Conservation (phyloP, 208 protist genomes). For the Trypanosoma scelopori region DNA sequence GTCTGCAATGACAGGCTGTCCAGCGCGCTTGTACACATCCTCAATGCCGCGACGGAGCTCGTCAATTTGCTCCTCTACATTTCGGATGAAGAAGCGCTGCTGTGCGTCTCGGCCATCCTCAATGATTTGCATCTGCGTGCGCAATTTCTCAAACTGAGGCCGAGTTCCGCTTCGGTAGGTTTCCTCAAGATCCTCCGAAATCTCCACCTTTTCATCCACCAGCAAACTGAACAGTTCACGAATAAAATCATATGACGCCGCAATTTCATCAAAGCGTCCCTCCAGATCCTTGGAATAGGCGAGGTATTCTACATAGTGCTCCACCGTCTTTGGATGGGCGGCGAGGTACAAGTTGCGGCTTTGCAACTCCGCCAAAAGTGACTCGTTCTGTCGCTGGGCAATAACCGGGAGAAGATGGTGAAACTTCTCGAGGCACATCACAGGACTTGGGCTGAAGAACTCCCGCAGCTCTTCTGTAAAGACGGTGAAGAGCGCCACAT, state of each 20-base stretch:
- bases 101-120: conserved; percentile 90
- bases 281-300: conserved; percentile 83
- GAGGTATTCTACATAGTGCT: conserved; percentile 93
- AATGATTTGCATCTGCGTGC: conserved; percentile 82
- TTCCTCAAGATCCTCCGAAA: conserved; percentile 88
- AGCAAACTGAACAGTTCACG: conserved; percentile 88
- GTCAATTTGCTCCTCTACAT: conserved; percentile 93
- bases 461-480: conserved; percentile 84
- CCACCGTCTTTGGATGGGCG: conserved; percentile 82
- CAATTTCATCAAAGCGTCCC: conserved; percentile 73
- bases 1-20: conserved; percentile 88
- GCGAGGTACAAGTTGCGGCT: conserved; percentile 80
- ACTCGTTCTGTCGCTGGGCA: conserved; percentile 84
- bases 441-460: conserved; percentile 90
- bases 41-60: conserved; percentile 86
- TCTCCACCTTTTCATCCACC: conserved; percentile 85
- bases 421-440: conserved; percentile 81
- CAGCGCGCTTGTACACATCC: conserved; percentile 82
- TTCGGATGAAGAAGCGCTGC: conserved; percentile 89
- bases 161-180: conserved; percentile 91
- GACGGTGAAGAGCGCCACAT: conserved; percentile 89
- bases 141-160: conserved; percentile 92
- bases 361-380: conserved; percentile 85
- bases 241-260: conserved; percentile 88
- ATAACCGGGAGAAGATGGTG: conserved; percentile 92